Base-by-base conservation (phyloP, 176 grass and related monocot species). In the Leersia perrieri region DNA sequence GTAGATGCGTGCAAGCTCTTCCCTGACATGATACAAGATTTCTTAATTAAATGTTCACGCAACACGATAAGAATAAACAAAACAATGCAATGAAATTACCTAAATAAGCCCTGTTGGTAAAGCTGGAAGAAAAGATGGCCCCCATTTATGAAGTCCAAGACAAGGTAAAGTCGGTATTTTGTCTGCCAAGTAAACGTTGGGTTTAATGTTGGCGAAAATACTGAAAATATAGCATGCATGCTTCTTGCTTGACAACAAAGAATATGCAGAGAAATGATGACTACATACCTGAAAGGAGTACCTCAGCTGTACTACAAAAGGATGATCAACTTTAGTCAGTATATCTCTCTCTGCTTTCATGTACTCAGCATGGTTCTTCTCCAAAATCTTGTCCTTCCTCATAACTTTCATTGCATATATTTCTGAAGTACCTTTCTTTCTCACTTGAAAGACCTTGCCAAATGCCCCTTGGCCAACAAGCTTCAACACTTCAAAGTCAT, bases 331-430 rank as follows among this genome's bases (percentile, higher is more conserved):
- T 88, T 99, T 99, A 66, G 96, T 99, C 70, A 99, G 74, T 88
- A 99, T 99, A 86, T 99, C 90, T 86, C 96, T 91, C 84, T 99
- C 96, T 39, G 92, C 96, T 88, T 91, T 99, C 90, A 95, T 99
- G 83, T 99, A 99, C 87, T 95, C 96, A 6, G 89, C 96, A 90
- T 95, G 90, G 80, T 99, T 99, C 77, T 95, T 95, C 89, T 99
- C 92, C 82, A 95, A 84, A 90, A 99, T 86, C 68, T 85, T 99
- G 90, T 99, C 96, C 90, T 99, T 99, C 79, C 96, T 89, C 92
- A 99, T 87, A 68, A 99, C 96, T 81, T 99, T 99, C 96, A 99
- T 99, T 76, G 96, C 96, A 74, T 95, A 99, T 74, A 99, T 99
- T 80, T 99, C 96, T 73, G 84, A 93, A 83, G 92, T 93, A n/a